Percentiles rank a stretch among this genome's conserved stretches.
These are phyloP conservation scores for Artemisia tridentata DNA, from an alignment of 129 eudicot genomes.

Conservation along the genomic window DNA sequence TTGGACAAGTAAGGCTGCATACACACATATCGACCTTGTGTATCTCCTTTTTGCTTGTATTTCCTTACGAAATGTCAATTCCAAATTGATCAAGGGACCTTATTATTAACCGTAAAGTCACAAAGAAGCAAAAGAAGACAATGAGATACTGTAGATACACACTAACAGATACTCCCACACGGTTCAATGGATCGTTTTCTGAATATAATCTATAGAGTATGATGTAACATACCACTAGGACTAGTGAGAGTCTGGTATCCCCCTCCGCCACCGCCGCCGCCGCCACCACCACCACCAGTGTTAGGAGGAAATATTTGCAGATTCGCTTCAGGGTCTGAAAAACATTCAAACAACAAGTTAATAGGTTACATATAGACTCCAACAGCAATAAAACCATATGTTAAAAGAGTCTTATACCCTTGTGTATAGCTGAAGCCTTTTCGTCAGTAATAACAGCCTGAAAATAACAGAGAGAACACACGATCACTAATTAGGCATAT, in stretches of 20 bases:
- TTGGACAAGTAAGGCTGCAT: neutral
- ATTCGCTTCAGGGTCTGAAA: slow-evolving; percentile 83
- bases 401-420: slow-evolving; percentile 44
- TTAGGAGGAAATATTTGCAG: slow-evolving; percentile 82
- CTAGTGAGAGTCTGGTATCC: slow-evolving; percentile 70
- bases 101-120: neutral
- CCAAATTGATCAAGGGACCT: slow-evolving; percentile 10
- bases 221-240: slow-evolving; percentile 53
- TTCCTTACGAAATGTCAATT: neutral
- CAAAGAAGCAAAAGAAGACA: slow-evolving; percentile 4
- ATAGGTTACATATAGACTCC: neutral
- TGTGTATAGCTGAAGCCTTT: slow-evolving; percentile 39
- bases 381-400: slow-evolving; percentile 2
- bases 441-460: slow-evolving; percentile 87
- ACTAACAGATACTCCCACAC: neutral
- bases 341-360: slow-evolving; percentile 21
- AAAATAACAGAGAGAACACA: slow-evolving; percentile 14
- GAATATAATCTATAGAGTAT: slow-evolving; percentile 10
- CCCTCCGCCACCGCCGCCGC: slow-evolving; percentile 40
- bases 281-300: slow-evolving; percentile 35
- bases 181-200: neutral
- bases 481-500: slow-evolving; percentile 6
- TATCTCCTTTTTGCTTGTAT: slow-evolving; percentile 15
- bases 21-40: slow-evolving; percentile 1
- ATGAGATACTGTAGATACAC: neutral